These are phyloP conservation scores for Dentipellis fragilis DNA, from an alignment of 768 basidiomycete genomes.

Conservation along the genomic window DNA sequence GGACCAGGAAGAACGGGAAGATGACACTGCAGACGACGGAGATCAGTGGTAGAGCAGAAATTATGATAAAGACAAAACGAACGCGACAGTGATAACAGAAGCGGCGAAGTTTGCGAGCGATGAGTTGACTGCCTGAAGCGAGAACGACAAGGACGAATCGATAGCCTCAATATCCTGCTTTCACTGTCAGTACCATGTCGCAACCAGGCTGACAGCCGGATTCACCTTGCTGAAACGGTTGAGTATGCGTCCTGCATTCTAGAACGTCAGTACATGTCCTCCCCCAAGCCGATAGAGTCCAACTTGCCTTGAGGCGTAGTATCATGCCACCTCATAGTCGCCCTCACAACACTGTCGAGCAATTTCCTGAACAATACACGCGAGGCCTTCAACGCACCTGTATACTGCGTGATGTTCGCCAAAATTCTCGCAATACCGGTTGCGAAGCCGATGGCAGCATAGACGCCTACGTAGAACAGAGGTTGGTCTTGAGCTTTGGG, in stretches of 20 bases:
- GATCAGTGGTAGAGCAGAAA: background rate
- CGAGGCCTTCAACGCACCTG: slow-evolving; percentile 38
- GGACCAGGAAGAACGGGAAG: slow-evolving; percentile 77
- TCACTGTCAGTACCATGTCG: background rate
- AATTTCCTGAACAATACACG: slow-evolving; percentile 36
- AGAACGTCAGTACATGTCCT: background rate
- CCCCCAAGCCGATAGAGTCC: background rate
- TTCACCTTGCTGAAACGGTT: slow-evolving; percentile 71
- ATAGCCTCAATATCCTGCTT: slow-evolving; percentile 75
- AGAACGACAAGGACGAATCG: slow-evolving; percentile 60
- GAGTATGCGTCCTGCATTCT: slow-evolving; percentile 58
- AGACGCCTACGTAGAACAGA: slow-evolving; percentile 64
- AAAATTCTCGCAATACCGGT: slow-evolving; percentile 37
- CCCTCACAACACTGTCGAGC: slow-evolving; percentile 60
- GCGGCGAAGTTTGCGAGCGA: slow-evolving; percentile 72
- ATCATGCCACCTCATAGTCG: slow-evolving; percentile 81
- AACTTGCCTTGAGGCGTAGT: slow-evolving; percentile 63
- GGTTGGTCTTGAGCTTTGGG: slow-evolving; percentile 52
- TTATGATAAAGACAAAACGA: slow-evolving; percentile 14
- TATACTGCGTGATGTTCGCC: slow-evolving; percentile 47
- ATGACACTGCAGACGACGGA: slow-evolving; percentile 33
- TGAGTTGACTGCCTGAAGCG: slow-evolving; percentile 67
- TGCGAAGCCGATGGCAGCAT: slow-evolving; percentile 47
- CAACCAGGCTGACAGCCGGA: background rate
- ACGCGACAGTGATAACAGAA: slow-evolving; percentile 65